Base-by-base conservation (phyloP, 805 yeast genomes). In the Saturnispora besseyi region DNA sequence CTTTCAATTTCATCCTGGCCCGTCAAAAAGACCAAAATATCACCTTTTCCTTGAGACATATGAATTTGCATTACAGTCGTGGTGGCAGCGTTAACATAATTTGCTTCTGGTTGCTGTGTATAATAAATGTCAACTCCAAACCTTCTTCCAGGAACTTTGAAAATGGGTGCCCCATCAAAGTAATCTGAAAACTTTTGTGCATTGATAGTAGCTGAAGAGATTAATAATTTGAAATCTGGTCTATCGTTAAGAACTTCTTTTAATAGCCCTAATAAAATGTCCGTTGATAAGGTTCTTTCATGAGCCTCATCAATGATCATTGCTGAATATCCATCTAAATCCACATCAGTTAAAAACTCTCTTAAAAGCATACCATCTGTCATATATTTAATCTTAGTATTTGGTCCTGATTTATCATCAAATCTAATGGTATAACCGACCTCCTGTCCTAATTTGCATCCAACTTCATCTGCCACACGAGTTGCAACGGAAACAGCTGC, bases 271-370 rank as follows among this genome's bases (percentile, higher is more conserved):
- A 91, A 70, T 8, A 91, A 62, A 3, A 78, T 71, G 66, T 91
- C 99, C 0, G 98, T 91, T n/a, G 91, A 82, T 38, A 91, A 71
- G 0, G 98, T 93, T 51, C 99, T 75, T 63, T 93, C 99, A 62
- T 93, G 99, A 0, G 99, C 99, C 66, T 91, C 99, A 67, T 91
- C 99, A 44, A 91, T 82, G 84, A 91, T 89, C 50, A 91, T 73
- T 1, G 86, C 95, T 1, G 93, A 78, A 61, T 90, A 91, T 2
- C 67, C 69, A 1, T 73, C 65, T 38, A 90, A 66, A 41, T 78
- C 78, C 0, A 95, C 87, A 62, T 90, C 97, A 1, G 76, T 70
- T 32, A 90, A 67, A 55, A 87, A 83, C 66, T 93, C 99, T 51
- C 96, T 69, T 32, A 90, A 70, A 21, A 93, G 72, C 88, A 89